Evolutionary conservation across 192 early-diverging fungal species (phyloP).

Genomic region (Paraglomus brasilianum): DNA sequence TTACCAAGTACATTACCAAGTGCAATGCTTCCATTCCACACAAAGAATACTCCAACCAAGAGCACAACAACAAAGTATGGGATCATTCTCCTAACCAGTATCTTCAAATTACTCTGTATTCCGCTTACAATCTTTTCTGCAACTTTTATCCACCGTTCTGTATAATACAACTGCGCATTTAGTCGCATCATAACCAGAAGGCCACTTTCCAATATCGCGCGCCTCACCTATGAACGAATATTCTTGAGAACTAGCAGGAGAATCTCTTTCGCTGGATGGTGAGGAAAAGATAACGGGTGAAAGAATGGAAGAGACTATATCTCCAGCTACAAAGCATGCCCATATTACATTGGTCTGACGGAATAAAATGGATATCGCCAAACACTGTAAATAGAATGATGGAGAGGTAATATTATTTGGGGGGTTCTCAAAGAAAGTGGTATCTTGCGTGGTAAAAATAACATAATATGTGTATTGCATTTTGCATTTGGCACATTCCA

Average conservation of each 20-base stretch:
- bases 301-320: too few species aligned
- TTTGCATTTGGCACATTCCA: not conserved
- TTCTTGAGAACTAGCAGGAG: constrained; percentile 37
- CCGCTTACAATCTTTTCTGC: too few species aligned
- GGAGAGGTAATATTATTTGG: not conserved
- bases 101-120: too few species aligned
- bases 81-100: constrained; percentile 26
- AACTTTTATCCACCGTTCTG: too few species aligned
- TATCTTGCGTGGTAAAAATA: not conserved
- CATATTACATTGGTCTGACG: constrained; percentile 95
- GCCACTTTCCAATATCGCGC: constrained; percentile 26
- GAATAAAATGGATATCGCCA: constrained; percentile 58
- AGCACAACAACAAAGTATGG: constrained; percentile 52
- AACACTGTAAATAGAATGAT: constrained; percentile 35
- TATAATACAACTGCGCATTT: too few species aligned
- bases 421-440: not conserved
- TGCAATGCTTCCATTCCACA: constrained; percentile 82
- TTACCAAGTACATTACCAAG: constrained; percentile 49
- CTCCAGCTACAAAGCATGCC: constrained; percentile 68
- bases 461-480: not conserved
- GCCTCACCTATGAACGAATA: too few species aligned
- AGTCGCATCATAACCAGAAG: constrained; percentile 35
- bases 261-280: not conserved
- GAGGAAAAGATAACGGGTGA: too few species aligned
- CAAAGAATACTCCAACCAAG: constrained; percentile 67